These are phyloP conservation scores for Ceratocystis ficicola DNA, from an alignment of 2,329 filamentous ascomycete genomes.

Conservation along the genomic window DNA sequence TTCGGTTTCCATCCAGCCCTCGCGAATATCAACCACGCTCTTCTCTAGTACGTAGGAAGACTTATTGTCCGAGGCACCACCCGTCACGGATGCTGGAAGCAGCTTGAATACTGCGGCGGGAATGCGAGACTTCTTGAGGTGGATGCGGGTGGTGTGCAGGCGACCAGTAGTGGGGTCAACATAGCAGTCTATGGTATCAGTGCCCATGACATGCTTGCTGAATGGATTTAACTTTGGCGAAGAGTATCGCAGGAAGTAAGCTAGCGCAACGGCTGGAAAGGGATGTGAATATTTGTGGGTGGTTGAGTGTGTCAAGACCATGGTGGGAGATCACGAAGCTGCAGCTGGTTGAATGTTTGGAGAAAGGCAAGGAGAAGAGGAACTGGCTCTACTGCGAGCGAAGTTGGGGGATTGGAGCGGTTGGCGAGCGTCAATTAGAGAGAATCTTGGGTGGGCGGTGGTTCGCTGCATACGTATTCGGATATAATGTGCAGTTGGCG, in stretches of 20 bases:
- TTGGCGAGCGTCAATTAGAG: neutral
- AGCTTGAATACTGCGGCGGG: conserved; percentile 64
- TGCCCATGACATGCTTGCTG: conserved; percentile 68
- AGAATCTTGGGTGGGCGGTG: neutral
- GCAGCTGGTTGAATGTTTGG: neutral
- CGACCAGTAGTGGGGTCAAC: conserved; percentile 63
- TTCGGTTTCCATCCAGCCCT: conserved; percentile 75
- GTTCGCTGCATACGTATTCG: neutral
- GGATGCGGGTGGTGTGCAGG: conserved; percentile 65
- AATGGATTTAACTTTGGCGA: conserved; percentile 61
- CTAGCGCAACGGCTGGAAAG: conserved; percentile 73
- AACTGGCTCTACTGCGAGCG: neutral
- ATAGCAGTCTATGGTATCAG: conserved; percentile 64
- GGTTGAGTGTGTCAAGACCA: conserved; percentile 53
- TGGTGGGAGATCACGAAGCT: conserved; percentile 29
- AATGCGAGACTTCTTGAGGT: conserved; percentile 69
- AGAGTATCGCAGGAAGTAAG: conserved; percentile 81
- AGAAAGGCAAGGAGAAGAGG: neutral
- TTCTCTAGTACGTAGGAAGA: conserved; percentile 72
- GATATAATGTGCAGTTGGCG: neutral
- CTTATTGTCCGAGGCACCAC: conserved; percentile 51
- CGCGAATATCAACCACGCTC: conserved; percentile 63
- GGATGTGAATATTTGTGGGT: conserved; percentile 67
- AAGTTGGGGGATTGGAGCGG: neutral
- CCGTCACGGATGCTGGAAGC: conserved; percentile 56